Evolutionary conservation across 2,329 filamentous ascomycete genomes (phyloP), one percentile per base, ranked within the genome.

Genomic region (Fusarium sp.): DNA sequence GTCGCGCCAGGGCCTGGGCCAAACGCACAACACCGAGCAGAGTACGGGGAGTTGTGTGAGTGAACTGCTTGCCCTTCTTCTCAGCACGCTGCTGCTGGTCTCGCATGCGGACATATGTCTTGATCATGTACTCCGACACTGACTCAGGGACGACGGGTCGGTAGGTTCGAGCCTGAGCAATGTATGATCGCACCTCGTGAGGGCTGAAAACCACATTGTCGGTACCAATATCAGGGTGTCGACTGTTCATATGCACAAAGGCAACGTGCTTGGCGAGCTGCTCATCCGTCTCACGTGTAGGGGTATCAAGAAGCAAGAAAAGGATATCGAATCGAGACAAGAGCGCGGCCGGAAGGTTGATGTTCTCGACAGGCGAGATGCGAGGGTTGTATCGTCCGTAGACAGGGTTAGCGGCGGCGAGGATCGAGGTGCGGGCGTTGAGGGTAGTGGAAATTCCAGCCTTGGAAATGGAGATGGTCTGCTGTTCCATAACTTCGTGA

Each of bases 341-440:
- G 23, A 99, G 91, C 23, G 97, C 97, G 20, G 97, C 97, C n/a
- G 97, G 97, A 45, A 99, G 92, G 84, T 99, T 99, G 85, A 99
- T 99, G 84, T 99, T 99, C 84, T 99, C 97, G 30, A 99, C 95
- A 0, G 97, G 97, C 1, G 96, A 98, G 78, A 99, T 93, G 73
- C 95, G 94, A 66, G 97, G 97, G 85, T 99, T 99, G 88, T 99
- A 99, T 72, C 97, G 94, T 74, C 97, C 97, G 80, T 99, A 99
- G 48, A 99, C 90, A 67, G 97, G 97, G 85, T 99, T 99, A 76
- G 97, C 97, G 23, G 97, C 97, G 20, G 97, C 96, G 18, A 99
- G 90, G 80, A 99, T 98, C 0, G 95, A 97, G 23, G 97, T 98
- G 72, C 97, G 93, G 25, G 97, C 97, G 82, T 99, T 99, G 68